phyloP scores from a whole-genome alignment of 2,329 filamentous ascomycete genomes.

The Penicillium sp. region DNA sequence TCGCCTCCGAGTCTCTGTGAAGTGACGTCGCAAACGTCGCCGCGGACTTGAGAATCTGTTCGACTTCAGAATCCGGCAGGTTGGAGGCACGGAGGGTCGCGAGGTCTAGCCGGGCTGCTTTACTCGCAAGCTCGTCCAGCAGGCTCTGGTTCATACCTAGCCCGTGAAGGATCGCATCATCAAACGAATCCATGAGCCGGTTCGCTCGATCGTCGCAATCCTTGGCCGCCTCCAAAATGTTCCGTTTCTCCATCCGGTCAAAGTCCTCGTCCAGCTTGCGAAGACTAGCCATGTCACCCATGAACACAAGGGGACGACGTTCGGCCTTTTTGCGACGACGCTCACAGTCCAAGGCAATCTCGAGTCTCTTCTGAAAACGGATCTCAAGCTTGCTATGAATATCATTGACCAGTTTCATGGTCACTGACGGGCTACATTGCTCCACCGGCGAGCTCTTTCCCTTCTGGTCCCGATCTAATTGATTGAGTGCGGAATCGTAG shows the following conservation, averaged over 20 bases:
- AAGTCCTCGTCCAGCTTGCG: constrained; percentile 54
- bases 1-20: constrained; percentile 49
- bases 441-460: constrained; percentile 36
- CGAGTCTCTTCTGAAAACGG: constrained; percentile 54
- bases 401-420: constrained; percentile 51
- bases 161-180: constrained; percentile 55
- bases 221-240: constrained; percentile 53
- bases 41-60: constrained; percentile 45
- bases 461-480: constrained; percentile 47
- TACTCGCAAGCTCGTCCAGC: constrained; percentile 52
- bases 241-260: constrained; percentile 56
- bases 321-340: constrained; percentile 60
- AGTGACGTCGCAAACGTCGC: constrained; percentile 46
- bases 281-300: constrained; percentile 55
- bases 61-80: constrained; percentile 41
- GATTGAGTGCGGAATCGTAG: constrained; percentile 49
- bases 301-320: constrained; percentile 55
- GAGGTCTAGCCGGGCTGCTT: constrained; percentile 45
- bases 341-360: constrained; percentile 58
- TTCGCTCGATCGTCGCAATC: constrained; percentile 55
- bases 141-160: constrained; percentile 57
- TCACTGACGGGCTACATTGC: constrained; percentile 45
- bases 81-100: constrained; percentile 38
- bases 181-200: constrained; percentile 55
- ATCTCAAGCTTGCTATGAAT: constrained; percentile 55